phyloP scores from a whole-genome alignment of 495 filamentous ascomycete genomes.

The Penicillium simplicissimum region DNA sequence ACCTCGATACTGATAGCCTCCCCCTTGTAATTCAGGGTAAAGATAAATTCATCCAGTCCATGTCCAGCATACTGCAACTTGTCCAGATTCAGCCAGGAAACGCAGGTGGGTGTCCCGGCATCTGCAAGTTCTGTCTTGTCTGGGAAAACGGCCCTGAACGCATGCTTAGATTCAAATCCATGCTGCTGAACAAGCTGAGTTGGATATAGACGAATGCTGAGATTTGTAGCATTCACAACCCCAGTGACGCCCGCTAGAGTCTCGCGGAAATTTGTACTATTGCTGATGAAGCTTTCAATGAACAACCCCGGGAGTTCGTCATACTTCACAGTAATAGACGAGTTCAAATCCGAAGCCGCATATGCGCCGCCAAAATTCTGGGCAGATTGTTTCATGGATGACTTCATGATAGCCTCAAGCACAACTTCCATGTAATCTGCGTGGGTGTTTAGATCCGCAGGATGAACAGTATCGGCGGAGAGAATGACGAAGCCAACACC shows the following conservation, averaged over 20 bases:
- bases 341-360: slow-evolving; percentile 4
- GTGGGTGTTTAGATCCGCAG: slow-evolving; percentile 29
- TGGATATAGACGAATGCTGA: slow-evolving; percentile 51
- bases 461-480: slow-evolving; percentile 32
- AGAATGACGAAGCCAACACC: slow-evolving; percentile 51
- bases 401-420: slow-evolving; percentile 42
- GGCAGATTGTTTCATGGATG: slow-evolving; percentile 45
- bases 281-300: slow-evolving; percentile 49
- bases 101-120: slow-evolving; percentile 37
- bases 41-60: slow-evolving; percentile 54
- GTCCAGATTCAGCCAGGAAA: slow-evolving; percentile 52
- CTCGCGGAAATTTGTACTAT: slow-evolving; percentile 47
- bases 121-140: slow-evolving; percentile 34
- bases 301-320: slow-evolving; percentile 47
- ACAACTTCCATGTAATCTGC: slow-evolving; percentile 35
- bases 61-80: slow-evolving; percentile 39
- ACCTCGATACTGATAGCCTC: slow-evolving; percentile 45
- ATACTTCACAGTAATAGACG: slow-evolving; percentile 32
- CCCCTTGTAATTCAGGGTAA: slow-evolving; percentile 41
- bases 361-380: slow-evolving; percentile 46
- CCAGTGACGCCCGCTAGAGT: slow-evolving; percentile 27
- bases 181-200: slow-evolving; percentile 23
- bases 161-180: slow-evolving; percentile 25
- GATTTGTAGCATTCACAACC: slow-evolving; percentile 30
- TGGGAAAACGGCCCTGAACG: slow-evolving; percentile 49